phyloP scores from a whole-genome alignment of 306 rosid genomes.

The Nissolia schottii region DNA sequence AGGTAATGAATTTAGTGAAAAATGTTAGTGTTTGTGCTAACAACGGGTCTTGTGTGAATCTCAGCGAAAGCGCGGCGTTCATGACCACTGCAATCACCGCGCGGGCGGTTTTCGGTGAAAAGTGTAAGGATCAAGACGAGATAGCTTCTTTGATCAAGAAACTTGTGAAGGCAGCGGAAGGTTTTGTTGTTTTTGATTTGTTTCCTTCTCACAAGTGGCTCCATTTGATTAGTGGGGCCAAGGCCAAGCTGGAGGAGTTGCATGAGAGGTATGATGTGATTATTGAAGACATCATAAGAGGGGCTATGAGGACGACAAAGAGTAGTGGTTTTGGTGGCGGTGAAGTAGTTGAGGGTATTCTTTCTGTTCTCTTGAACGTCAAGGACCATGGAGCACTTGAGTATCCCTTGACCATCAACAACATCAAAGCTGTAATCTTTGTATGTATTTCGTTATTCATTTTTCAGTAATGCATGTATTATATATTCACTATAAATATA shows the following conservation, averaged over 20 bases:
- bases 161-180: neutral
- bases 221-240: slow-evolving; percentile 10
- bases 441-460: neutral
- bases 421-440: slow-evolving; percentile 25
- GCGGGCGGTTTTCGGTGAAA: slow-evolving; percentile 27
- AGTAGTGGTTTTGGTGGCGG: neutral
- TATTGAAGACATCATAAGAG: slow-evolving; percentile 24
- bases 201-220: slow-evolving; percentile 29
- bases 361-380: slow-evolving; percentile 10
- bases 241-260: neutral
- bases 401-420: slow-evolving; percentile 12
- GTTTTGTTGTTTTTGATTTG: slow-evolving; percentile 2
- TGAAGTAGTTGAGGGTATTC: neutral
- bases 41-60: slow-evolving; percentile 6
- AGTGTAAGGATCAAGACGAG: slow-evolving; percentile 9
- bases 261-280: neutral
- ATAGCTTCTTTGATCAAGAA: neutral
- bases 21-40: neutral
- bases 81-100: slow-evolving; percentile 14
- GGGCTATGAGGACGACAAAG: neutral
- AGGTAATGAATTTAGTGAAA: slow-evolving; percentile 1
- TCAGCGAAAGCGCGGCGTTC: neutral
- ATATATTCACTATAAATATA: too few relatives aligned
- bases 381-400: slow-evolving; percentile 15
- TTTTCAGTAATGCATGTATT: too few relatives aligned